phyloP scores from a whole-genome alignment of 2,329 filamentous ascomycete genomes.

The Epichloe typhina region DNA sequence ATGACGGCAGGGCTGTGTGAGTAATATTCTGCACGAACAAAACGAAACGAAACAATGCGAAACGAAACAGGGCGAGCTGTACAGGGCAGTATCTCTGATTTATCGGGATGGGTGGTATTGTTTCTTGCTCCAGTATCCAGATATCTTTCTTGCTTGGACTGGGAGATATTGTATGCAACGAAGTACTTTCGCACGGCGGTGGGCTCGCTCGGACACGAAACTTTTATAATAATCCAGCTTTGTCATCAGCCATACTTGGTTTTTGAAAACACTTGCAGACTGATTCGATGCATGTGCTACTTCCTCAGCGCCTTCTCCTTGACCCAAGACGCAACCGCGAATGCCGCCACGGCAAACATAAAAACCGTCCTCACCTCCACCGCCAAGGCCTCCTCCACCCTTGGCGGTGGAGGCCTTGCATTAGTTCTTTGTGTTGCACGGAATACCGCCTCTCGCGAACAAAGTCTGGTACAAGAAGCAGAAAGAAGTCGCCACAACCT shows the following conservation, averaged over 20 bases:
- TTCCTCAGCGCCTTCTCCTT: slow-evolving; percentile 40
- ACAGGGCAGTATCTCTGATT: no score
- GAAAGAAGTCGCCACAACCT: slow-evolving; percentile 19
- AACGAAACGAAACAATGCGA: no score
- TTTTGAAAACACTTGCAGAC: no score
- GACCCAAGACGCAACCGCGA: slow-evolving; percentile 36
- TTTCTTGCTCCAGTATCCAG: no score
- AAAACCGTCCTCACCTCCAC: slow-evolving; percentile 50
- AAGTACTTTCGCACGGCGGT: no score
- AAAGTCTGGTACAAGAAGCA: neutral
- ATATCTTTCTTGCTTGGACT: no score
- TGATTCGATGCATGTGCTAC: slow-evolving; percentile 6
- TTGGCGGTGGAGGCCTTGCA: slow-evolving; percentile 27
- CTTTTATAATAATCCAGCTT: neutral
- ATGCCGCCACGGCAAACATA: slow-evolving; percentile 30
- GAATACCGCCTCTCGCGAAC: no score
- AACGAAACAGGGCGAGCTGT: no score
- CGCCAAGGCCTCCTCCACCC: slow-evolving; percentile 23
- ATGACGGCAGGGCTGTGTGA: neutral
- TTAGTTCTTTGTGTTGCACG: no score
- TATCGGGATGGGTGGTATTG: no score
- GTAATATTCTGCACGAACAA: neutral
- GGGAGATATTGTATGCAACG: no score
- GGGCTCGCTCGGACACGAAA: neutral
- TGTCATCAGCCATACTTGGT: no score